phyloP scores from a whole-genome alignment of 805 yeast genomes.

The Sungouiozyma ichnusensis region DNA sequence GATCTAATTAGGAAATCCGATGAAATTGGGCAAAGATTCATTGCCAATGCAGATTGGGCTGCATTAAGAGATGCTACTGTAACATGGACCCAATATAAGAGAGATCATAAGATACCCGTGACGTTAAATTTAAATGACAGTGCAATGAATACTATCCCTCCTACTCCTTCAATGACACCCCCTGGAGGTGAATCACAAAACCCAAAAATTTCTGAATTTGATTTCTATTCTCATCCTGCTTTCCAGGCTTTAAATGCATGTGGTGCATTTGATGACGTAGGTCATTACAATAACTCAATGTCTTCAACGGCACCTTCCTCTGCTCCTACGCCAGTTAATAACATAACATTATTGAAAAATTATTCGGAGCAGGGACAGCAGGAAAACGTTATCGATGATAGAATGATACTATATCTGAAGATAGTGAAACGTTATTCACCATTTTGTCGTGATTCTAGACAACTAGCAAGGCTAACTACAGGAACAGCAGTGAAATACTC shows the following conservation, averaged over 20 bases:
- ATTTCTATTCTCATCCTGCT: conserved; percentile 28
- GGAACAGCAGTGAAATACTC: conserved; percentile 37
- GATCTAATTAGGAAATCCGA: conserved; percentile 41
- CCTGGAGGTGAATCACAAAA: conserved; percentile 4
- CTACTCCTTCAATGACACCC: conserved; percentile 10
- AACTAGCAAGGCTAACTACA: conserved; percentile 35
- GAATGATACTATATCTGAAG: conserved; percentile 45
- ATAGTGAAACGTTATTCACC: conserved; percentile 42
- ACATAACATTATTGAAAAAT: conserved; percentile 2
- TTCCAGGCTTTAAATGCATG: conserved; percentile 31
- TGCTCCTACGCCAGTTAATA: conserved; percentile 4
- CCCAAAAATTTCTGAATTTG: conserved; percentile 10
- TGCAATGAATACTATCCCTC: conserved; percentile 4
- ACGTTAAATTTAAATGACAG: conserved; percentile 4
- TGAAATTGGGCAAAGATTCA: conserved; percentile 43
- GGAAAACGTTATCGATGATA: conserved; percentile 22
- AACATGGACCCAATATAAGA: conserved; percentile 26
- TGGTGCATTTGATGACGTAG: conserved; percentile 30
- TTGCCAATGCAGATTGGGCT: conserved; percentile 80
- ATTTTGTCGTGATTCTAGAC: conserved; percentile 38
- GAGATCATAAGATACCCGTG: conserved; percentile 6
- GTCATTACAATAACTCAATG: conserved; percentile 6
- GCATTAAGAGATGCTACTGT: conserved; percentile 69
- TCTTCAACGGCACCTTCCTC: conserved; percentile 10
- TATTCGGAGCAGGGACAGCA: conserved; percentile 10